Conservation (phyloP, 2,329 filamentous ascomycete species). For the Hawksworthiomyces lignivorus region DNA sequence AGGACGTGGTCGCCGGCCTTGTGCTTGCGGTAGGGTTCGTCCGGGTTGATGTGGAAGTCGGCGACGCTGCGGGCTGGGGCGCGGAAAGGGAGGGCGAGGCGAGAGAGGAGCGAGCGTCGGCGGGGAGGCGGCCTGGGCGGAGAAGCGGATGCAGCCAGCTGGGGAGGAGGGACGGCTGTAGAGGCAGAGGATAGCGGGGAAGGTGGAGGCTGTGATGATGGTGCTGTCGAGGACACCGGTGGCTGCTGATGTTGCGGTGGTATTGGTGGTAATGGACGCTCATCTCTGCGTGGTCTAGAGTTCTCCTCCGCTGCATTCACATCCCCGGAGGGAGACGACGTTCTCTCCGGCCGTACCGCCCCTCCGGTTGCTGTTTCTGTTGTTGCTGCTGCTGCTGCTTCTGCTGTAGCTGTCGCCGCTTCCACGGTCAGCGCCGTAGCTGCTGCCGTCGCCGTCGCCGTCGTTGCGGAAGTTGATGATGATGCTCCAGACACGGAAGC, state of each 20-base stretch:
- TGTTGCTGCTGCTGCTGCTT: background rate
- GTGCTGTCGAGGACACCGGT: background rate
- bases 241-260: background rate
- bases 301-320: too few relatives aligned
- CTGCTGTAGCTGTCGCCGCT: background rate
- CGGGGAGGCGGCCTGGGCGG: slow-evolving; percentile 11
- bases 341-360: too few relatives aligned
- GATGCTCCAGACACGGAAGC: background rate
- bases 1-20: slow-evolving; percentile 65
- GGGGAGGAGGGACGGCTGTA: slow-evolving; percentile 30
- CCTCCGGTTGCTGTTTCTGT: background rate
- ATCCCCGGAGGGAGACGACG: too few relatives aligned
- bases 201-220: background rate
- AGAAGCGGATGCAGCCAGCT: slow-evolving; percentile 31
- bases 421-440: background rate
- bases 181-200: background rate
- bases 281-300: too few relatives aligned
- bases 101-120: slow-evolving; percentile 42
- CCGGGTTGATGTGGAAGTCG: slow-evolving; percentile 70
- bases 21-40: slow-evolving; percentile 73
- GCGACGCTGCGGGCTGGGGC: slow-evolving; percentile 54
- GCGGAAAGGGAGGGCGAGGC: slow-evolving; percentile 43
- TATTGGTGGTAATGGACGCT: too few relatives aligned
- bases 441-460: background rate
- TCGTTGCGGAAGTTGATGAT: background rate